phyloP scores from a whole-genome alignment of 257 asterid genomes.

The Nicotiana obtusifolia region DNA sequence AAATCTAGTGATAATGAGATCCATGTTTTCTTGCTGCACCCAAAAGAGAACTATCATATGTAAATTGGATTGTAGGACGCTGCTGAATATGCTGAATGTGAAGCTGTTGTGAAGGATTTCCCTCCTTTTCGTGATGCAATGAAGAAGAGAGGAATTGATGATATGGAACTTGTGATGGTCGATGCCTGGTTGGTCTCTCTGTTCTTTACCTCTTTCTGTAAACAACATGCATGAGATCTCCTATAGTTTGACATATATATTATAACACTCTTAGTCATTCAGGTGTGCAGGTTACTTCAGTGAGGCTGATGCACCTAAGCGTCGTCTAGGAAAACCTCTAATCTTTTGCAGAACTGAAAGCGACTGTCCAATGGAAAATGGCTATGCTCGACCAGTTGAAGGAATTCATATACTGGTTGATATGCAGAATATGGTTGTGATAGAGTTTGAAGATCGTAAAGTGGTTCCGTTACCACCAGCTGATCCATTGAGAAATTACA shows the following conservation, averaged over 20 bases:
- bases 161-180: constrained; percentile 35
- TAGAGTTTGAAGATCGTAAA: constrained; percentile 52
- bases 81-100: constrained; percentile 30
- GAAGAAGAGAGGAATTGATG: constrained; percentile 28
- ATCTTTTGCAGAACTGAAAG: constrained; percentile 44
- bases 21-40: background rate
- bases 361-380: constrained; percentile 30
- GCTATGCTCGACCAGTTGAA: constrained; percentile 32
- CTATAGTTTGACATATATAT: background rate
- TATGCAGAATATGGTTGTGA: constrained; percentile 52
- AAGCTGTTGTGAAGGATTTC: constrained; percentile 26
- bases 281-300: constrained; percentile 60
- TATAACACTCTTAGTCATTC: constrained; percentile 2
- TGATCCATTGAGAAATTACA: constrained; percentile 34
- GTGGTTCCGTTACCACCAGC: constrained; percentile 56
- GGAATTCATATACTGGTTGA: constrained; percentile 36
- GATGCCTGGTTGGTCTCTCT: constrained; percentile 25
- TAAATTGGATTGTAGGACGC: constrained; percentile 18
- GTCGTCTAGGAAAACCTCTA: constrained; percentile 52
- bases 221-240: background rate
- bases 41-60: constrained; percentile 3
- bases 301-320: constrained; percentile 55
- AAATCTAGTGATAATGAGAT: background rate
- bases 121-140: constrained; percentile 31
- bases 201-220: background rate